Evolutionary conservation across 2,329 filamentous ascomycete genomes (phyloP).

Genomic region (Ophiostoma sp.): DNA sequence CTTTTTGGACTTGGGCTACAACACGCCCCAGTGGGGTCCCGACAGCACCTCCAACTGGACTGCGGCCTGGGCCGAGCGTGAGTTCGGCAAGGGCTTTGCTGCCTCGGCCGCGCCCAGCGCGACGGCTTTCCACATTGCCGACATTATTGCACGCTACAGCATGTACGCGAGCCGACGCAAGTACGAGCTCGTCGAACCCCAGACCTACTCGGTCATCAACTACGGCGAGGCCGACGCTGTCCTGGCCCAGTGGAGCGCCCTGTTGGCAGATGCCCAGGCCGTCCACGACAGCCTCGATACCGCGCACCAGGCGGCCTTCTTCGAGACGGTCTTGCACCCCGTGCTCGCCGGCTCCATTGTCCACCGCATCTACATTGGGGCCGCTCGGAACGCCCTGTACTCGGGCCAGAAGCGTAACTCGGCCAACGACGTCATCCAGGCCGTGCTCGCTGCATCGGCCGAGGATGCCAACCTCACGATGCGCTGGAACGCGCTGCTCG

Average conservation of each 20-base stretch:
- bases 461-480: conserved; percentile 52
- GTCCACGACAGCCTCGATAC: conserved; percentile 51
- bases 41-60: conserved; percentile 54
- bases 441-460: conserved; percentile 50
- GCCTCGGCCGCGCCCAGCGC: conserved; percentile 29
- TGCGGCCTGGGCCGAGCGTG: conserved; percentile 45
- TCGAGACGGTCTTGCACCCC: conserved; percentile 57
- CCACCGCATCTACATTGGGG: conserved; percentile 48
- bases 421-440: conserved; percentile 49
- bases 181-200: conserved; percentile 56
- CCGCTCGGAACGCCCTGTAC: conserved; percentile 48
- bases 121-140: conserved; percentile 44
- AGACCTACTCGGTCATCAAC: conserved; percentile 56
- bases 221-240: conserved; percentile 59
- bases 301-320: conserved; percentile 52
- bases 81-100: conserved; percentile 48
- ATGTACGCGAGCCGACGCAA: conserved; percentile 53
- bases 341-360: conserved; percentile 53
- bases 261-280: conserved; percentile 49
- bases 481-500: conserved; percentile 52
- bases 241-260: conserved; percentile 48
- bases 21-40: conserved; percentile 50
- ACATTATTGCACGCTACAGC: conserved; percentile 51
- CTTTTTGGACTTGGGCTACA: conserved; percentile 63
- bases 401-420: conserved; percentile 49